Base-by-base conservation (phyloP, 139 green algal species). In the Auxenochlorella pyrenoidosa region DNA sequence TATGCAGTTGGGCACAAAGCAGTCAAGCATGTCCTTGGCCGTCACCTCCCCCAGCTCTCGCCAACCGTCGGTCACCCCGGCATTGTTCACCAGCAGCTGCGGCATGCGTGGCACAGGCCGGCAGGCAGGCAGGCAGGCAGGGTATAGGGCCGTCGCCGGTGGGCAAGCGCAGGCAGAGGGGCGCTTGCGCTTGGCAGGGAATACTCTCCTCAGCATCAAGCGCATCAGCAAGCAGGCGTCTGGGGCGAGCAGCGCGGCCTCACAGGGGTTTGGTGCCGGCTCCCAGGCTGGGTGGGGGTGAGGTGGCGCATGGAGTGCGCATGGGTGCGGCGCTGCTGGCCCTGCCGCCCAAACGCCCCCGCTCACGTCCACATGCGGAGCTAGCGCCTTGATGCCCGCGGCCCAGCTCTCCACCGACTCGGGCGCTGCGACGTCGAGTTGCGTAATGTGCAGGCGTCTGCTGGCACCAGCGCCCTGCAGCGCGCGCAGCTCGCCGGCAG, bases 1-100 rank as follows among this genome's bases (percentile, higher is more conserved):
- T 0, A 96, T 76, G 28, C 87, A 85, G 86, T 96, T 96, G 24
- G 72, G 78, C 0, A 40, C 85, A 83, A 93, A 95, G 28, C 63
- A 72, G n/a, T 82, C 40, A 22, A 93, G 65, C 93, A 96, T 93
- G 44, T 94, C 90, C 10, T 93, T 86, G 19, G 60, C 75, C 21
- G 77, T 91, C 1, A 94, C 86, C 16, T 73, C 85, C 26, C 83
- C 72, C 18, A 93, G 75, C 13, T 38, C 73, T 3, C 66, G 65
- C 54, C 73, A 66, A 8, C 40, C 51, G 10, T 72, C 58, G 16
- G 65, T 51, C 58, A 88, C 84, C 43, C 92, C 92, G 5, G 92
- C 91, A 28, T 94, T 95, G 89, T 94, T 93, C 81, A 95, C 88
- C 18, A 95, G 43, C 66, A 92, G 77, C 66, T 88, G 66, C 77